phyloP scores from a whole-genome alignment of 2,329 filamentous ascomycete species.

The Canariomyces notabilis region DNA sequence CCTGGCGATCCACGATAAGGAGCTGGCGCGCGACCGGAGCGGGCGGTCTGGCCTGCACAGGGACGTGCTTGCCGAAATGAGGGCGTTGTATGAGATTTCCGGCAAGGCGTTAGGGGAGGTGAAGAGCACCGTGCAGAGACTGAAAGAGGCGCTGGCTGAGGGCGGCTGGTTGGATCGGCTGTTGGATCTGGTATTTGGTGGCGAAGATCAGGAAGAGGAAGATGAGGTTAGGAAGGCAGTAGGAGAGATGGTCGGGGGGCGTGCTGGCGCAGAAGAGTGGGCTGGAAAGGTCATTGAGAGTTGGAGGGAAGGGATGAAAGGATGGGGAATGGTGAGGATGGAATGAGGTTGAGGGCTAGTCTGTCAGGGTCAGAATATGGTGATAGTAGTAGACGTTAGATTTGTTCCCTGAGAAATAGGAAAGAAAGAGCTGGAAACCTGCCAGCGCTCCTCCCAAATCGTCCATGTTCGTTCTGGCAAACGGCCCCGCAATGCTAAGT shows the following conservation, averaged over 20 bases:
- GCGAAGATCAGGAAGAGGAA: slow-evolving; percentile 16
- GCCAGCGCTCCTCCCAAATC: neutral
- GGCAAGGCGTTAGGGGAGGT: slow-evolving; percentile 26
- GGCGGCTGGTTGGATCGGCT: slow-evolving; percentile 37
- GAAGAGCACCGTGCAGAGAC: slow-evolving; percentile 30
- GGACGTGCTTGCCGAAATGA: slow-evolving; percentile 32
- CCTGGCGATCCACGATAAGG: slow-evolving; percentile 28
- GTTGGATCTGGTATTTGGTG: slow-evolving; percentile 30
- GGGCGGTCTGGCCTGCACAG: slow-evolving; percentile 31
- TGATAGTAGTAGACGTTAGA: no score
- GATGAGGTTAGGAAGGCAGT: slow-evolving; percentile 26
- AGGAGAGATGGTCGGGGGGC: slow-evolving; percentile 27
- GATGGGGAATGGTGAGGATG: slow-evolving; percentile 34
- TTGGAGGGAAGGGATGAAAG: slow-evolving; percentile 36
- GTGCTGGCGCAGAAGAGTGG: slow-evolving; percentile 32
- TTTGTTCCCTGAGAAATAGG: no score
- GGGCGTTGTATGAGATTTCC: slow-evolving; percentile 27
- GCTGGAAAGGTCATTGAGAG: slow-evolving; percentile 32
- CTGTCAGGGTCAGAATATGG: no score
- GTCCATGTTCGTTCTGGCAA: neutral
- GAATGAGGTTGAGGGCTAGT: slow-evolving; percentile 23
- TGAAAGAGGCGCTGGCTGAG: slow-evolving; percentile 29
- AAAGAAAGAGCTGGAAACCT: neutral
- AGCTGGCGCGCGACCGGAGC: slow-evolving; percentile 30
- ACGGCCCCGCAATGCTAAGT: slow-evolving; percentile 1